Evolutionary conservation across 257 asterid species (phyloP), one percentile per base, ranked within the genome.

Genomic region (Primulina huaijiensis): DNA sequence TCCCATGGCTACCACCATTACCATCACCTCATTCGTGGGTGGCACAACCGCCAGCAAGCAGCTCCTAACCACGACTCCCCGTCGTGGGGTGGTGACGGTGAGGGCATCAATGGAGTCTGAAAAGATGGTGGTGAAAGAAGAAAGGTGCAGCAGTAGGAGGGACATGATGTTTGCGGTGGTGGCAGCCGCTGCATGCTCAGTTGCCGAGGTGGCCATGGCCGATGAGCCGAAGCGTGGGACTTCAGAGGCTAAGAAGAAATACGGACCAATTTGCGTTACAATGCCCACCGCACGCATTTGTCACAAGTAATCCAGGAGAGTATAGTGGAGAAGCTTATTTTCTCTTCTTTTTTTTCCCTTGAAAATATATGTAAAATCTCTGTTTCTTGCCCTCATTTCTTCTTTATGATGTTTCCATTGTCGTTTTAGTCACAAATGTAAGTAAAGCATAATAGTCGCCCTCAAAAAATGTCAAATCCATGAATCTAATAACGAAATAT

Each of bases 171-270:
- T 88, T 14, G 93, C 83, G 0, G 80, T 70, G 16, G 85, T 82
- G 4, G 84, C 95, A 0, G 89, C 84, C 0, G 92, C 91, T 0
- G 85, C 82, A 1, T 74, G 82, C 76, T 62, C 84, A 43, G 63
- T 81, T 4, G 87, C 87, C 1, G 78, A 69, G 31, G 80, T 79
- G 11, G 86, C 87, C 21, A 71, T 83, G 81, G 95, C 89, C 6
- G 86, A 72, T 4, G 91, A 75, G 75, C 94, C 94, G 0, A 88
- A 81, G 88, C 58, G 69, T 0, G 92, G 95, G 35, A 73, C 72
- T 0, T 35, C 64, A 0, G 94, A 82, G 0, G 96, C 94, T 1
- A 85, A 73, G 78, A 88, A 88, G 84, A 88, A 88, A 82, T 90
- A 90, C 29, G 90, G 82, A 0, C 88, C 92, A 2, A 12, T 90